These are phyloP conservation scores for Ambispora gerdemannii DNA, from an alignment of 192 early-diverging fungal genomes.

Conservation along the genomic window DNA sequence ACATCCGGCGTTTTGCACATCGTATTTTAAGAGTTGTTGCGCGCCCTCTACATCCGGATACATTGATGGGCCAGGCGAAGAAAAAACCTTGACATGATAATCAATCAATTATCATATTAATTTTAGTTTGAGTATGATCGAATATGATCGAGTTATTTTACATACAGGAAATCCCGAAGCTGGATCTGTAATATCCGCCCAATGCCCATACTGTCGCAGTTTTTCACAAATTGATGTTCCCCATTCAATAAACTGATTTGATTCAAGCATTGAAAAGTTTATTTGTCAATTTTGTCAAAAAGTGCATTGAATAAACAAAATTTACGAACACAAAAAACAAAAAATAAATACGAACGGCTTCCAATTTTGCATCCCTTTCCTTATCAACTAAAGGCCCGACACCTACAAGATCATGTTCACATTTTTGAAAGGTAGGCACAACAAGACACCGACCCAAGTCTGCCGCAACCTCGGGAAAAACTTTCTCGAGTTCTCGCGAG, in stretches of 20 bases:
- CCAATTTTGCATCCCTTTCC: slow-evolving; percentile 80
- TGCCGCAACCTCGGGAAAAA: slow-evolving; percentile 63
- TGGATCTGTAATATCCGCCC: slow-evolving; percentile 92
- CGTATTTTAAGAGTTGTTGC: slow-evolving; percentile 70
- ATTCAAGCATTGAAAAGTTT: not conserved
- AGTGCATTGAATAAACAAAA: slow-evolving; percentile 12
- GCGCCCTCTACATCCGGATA: slow-evolving; percentile 91
- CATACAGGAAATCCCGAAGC: slow-evolving; percentile 80
- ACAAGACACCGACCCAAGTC: slow-evolving; percentile 57
- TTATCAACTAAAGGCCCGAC: slow-evolving; percentile 62
- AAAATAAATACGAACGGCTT: slow-evolving; percentile 52
- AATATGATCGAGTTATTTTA: slow-evolving; percentile 17
- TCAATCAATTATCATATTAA: no score
- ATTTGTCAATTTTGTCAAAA: slow-evolving; percentile 19
- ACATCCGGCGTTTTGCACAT: slow-evolving; percentile 72
- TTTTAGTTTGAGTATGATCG: no score
- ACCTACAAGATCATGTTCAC: slow-evolving; percentile 72
- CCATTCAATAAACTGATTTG: slow-evolving; percentile 67
- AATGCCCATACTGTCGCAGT: slow-evolving; percentile 60
- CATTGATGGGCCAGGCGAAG: slow-evolving; percentile 64
- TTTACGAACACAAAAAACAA: not conserved
- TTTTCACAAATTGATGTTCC: slow-evolving; percentile 54
- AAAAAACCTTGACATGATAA: slow-evolving; percentile 49
- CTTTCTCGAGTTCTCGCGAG: slow-evolving; percentile 62
- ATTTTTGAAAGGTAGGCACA: slow-evolving; percentile 79